Percentiles rank a stretch among this genome's conserved stretches.
phyloP scores from a whole-genome alignment of 139 green algal genomes.

The Chlamydomonas asymmetrica region DNA sequence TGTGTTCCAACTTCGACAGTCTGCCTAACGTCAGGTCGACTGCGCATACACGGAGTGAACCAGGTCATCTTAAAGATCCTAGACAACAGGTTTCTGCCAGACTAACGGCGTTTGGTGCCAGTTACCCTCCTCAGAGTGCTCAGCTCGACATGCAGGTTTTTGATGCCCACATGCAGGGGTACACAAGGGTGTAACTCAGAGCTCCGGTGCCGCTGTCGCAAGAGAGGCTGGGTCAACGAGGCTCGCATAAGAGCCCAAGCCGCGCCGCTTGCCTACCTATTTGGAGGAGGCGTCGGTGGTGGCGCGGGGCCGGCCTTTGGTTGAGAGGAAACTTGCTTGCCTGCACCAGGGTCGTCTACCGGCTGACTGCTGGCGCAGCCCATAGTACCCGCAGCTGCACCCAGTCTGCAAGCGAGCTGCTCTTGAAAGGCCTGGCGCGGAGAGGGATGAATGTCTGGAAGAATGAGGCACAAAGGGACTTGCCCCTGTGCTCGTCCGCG shows the following conservation, averaged over 20 bases:
- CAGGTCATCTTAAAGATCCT: not conserved
- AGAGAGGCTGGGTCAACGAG: not conserved
- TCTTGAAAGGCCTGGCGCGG: not conserved
- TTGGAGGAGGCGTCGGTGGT: conserved; percentile 11
- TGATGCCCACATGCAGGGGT: no score
- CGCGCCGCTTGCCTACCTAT: conserved; percentile 5
- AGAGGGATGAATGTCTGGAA: not conserved
- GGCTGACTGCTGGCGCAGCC: conserved; percentile 10
- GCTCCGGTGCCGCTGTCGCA: no score
- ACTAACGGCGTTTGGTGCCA: not conserved
- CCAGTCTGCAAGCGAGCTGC: not conserved
- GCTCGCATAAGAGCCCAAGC: not conserved
- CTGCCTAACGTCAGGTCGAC: not conserved
- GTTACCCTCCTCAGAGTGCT: no score
- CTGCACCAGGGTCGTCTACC: not conserved
- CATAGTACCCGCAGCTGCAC: not conserved
- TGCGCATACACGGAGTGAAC: not conserved
- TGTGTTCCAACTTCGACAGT: conserved; percentile 21
- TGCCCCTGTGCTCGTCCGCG: not conserved
- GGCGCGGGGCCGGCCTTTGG: conserved; percentile 4
- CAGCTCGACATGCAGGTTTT: no score
- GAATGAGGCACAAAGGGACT: not conserved
- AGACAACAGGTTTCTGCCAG: not conserved
- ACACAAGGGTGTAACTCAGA: not conserved
- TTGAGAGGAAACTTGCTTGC: not conserved